These are phyloP conservation scores for Citrus trifoliata DNA, from an alignment of 345 rosid genomes.

Conservation along the genomic window DNA sequence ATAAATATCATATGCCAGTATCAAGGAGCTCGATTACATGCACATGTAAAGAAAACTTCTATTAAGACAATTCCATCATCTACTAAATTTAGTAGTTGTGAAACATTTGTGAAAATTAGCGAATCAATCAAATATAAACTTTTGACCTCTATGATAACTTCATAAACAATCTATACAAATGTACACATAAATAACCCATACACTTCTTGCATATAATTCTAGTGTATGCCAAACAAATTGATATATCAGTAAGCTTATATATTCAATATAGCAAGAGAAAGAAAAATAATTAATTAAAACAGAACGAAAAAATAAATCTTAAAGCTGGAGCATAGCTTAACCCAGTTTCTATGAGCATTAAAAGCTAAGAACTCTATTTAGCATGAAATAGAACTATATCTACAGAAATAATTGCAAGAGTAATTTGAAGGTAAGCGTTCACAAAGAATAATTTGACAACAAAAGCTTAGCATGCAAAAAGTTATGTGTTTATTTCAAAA, in stretches of 20 bases:
- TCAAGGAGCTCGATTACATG: too few species aligned
- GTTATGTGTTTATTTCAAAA: background rate
- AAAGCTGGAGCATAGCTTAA: background rate
- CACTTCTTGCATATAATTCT: background rate
- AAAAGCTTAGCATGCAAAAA: constrained; percentile 8
- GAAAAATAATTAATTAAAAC: background rate
- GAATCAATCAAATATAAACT: background rate
- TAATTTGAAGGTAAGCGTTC: background rate
- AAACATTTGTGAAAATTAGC: background rate
- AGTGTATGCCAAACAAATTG: background rate
- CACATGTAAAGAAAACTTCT: too few species aligned
- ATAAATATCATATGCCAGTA: background rate
- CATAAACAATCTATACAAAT: background rate
- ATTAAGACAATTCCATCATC: background rate
- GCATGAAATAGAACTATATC: constrained; percentile 29
- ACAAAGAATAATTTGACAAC: background rate
- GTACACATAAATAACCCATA: background rate
- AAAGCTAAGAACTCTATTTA: constrained; percentile 8
- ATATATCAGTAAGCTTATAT: background rate
- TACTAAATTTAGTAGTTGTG: background rate
- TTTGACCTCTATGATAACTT: background rate
- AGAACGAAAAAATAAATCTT: background rate
- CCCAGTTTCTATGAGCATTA: background rate
- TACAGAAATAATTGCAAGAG: background rate
- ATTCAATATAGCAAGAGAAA: background rate